Base-by-base conservation (phyloP, 2,329 filamentous ascomycete species). In the Cladosporium sp. region DNA sequence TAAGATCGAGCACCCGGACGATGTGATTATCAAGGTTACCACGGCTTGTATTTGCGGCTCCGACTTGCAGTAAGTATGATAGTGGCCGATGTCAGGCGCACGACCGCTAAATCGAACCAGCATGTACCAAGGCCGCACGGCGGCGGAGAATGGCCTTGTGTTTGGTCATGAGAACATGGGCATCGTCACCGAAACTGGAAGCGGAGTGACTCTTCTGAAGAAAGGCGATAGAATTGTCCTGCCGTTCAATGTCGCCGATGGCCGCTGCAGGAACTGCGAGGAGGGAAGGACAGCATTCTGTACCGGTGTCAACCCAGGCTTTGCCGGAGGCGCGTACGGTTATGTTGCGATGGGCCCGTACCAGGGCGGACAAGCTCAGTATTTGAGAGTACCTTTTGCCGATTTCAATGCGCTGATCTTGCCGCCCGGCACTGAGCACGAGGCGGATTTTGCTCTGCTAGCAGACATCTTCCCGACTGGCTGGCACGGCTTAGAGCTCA, bases 81-180 rank as follows among this genome's bases (percentile, higher is more conserved):
- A 4, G 9, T 18, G 11, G 7, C 35, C 46, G 22, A 7, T 28
- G 22, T 28, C 4, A 5, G 22, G 22, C 22, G 22, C 22, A 28
- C 22, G 7, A 28, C 22, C 4, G 22, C 22, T 28, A 7, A 54
- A 50, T 14, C n/a, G 4, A 43, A 1, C 33, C 67, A 82, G 50
- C 64, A 83, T 83, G 80, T 86, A 86, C 54, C 80, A 85, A 65
- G 83, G 82, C 1, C 69, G 82, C 49, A 85, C 81, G 0, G 81
- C 81, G 5, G 82, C 82, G 3, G 73, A 84, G 61, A 67, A 76
- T 1, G 82, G 82, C 8, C 74, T 85, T 32, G 81, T 82, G 1
- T 85, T 85, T 59, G 74, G 76, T 3, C 81, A 85, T 60, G 82
- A 66, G 55, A 51, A 46, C 32, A 54, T 53, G 50, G 50, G 50